These are phyloP conservation scores for Cordyceps cicadae DNA, from an alignment of 2,329 filamentous ascomycete genomes.

Conservation along the genomic window DNA sequence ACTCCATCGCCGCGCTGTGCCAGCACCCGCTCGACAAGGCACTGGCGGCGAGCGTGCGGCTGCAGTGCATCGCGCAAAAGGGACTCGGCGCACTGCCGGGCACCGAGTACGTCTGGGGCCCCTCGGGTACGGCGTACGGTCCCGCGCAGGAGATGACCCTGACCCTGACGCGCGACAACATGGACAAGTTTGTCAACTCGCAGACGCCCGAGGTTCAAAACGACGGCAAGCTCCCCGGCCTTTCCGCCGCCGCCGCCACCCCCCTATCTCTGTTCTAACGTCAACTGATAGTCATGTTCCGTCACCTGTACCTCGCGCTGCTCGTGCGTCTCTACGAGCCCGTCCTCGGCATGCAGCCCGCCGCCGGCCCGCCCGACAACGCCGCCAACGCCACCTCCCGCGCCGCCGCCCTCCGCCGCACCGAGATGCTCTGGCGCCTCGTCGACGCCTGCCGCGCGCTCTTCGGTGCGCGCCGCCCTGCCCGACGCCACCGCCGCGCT, in stretches of 20 bases:
- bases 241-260: too few relatives aligned
- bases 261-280: neutral
- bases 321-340: slow-evolving; percentile 25
- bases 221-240: neutral
- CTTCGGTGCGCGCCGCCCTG: neutral
- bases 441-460: slow-evolving; percentile 2
- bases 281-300: neutral
- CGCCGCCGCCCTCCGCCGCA: slow-evolving; percentile 1
- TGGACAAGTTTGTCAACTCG: slow-evolving; percentile 5
- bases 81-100: neutral
- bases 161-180: neutral
- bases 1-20: slow-evolving; percentile 2
- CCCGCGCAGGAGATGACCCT: slow-evolving; percentile 5
- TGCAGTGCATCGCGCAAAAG: slow-evolving; percentile 2
- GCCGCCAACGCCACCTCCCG: neutral
- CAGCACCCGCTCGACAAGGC: neutral
- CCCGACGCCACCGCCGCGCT: neutral
- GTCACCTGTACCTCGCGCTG: slow-evolving; percentile 19
- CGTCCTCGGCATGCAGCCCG: slow-evolving; percentile 18
- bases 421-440: slow-evolving; percentile 7
- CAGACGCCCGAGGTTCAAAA: slow-evolving; percentile 2
- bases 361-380: neutral
- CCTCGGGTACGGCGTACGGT: neutral
- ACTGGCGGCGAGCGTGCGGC: neutral
- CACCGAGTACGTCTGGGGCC: slow-evolving; percentile 3